These are phyloP conservation scores for Yamadazyma nakazawae DNA, from an alignment of 805 yeast genomes.

Conservation along the genomic window DNA sequence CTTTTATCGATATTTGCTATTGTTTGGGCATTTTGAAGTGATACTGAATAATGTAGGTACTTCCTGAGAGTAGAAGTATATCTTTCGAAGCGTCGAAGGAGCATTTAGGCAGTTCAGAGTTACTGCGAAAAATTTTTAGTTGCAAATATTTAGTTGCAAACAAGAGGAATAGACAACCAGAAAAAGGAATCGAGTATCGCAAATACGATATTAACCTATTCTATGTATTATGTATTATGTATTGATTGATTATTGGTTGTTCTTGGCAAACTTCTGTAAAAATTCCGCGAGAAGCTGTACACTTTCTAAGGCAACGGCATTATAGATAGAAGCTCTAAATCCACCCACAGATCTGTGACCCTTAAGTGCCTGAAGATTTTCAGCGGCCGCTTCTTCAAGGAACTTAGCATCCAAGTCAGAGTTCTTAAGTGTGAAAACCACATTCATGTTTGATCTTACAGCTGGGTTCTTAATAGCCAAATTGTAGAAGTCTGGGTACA, in stretches of 20 bases:
- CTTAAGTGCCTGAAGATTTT: constrained; percentile 71
- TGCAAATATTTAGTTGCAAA: not conserved
- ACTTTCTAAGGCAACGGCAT: constrained; percentile 70
- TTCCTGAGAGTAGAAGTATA: not conserved
- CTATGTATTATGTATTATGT: no score
- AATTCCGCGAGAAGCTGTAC: constrained; percentile 56
- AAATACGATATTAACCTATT: no score
- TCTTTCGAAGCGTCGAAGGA: constrained; percentile 1
- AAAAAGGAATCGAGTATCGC: not conserved
- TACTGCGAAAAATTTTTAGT: constrained; percentile 6
- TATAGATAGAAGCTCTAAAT: constrained; percentile 87
- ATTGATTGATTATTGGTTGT: constrained; percentile 15
- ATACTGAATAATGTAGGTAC: not conserved
- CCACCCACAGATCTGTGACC: constrained; percentile 99
- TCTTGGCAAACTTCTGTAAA: constrained; percentile 57
- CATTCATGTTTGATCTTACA: constrained; percentile 85
- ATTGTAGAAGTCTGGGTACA: constrained; percentile 60
- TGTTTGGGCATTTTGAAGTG: not conserved
- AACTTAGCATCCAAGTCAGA: constrained; percentile 68
- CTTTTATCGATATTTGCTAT: constrained; percentile 1
- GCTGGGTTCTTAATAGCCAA: constrained; percentile 57
- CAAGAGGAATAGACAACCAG: no score
- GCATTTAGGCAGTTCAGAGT: not conserved
- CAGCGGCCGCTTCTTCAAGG: constrained; percentile 59
- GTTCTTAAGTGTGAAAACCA: constrained; percentile 75